Percentiles rank a stretch among this genome's conserved stretches.
Evolutionary conservation across 495 filamentous ascomycete species (phyloP).

Genomic region (Coniosporium apollinis): DNA sequence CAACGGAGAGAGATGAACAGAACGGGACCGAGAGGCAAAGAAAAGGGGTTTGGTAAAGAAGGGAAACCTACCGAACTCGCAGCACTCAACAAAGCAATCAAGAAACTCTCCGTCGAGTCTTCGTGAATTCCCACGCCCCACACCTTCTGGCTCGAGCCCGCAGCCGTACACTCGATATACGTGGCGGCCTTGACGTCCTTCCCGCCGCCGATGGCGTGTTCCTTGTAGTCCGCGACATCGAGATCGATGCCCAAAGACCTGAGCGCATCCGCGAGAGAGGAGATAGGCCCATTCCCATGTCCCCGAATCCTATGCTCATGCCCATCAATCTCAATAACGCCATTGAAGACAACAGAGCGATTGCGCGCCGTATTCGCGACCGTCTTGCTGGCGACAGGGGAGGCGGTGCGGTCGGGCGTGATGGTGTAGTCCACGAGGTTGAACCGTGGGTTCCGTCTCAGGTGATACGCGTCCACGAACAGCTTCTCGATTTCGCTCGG

Average conservation of each 20-base stretch:
- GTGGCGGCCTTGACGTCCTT: conserved; percentile 76
- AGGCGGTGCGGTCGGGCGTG: conserved; percentile 62
- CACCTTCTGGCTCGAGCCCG: conserved; percentile 51
- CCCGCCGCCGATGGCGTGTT: conserved; percentile 75
- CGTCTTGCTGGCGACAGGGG: conserved; percentile 46
- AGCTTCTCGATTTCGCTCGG: conserved; percentile 66
- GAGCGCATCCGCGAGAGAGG: conserved; percentile 70
- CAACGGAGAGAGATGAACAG: conserved; percentile 1
- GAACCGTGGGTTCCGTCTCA: conserved; percentile 67
- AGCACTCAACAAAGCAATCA: conserved; percentile 77
- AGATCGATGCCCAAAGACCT: conserved; percentile 69
- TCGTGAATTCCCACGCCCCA: conserved; percentile 96
- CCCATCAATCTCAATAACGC: conserved; percentile 71
- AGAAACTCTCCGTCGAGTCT: conserved; percentile 81
- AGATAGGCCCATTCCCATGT: conserved; percentile 78
- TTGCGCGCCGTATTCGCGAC: conserved; percentile 61
- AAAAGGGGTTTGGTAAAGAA: background rate
- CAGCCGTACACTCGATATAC: conserved; percentile 76
- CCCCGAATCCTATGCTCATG: conserved; percentile 63
- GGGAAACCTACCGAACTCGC: conserved; percentile 62
- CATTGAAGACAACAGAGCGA: conserved; percentile 74
- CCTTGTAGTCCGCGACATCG: conserved; percentile 90
- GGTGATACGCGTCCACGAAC: conserved; percentile 78
- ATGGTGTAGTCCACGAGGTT: conserved; percentile 85
- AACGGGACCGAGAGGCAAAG: background rate